phyloP scores from a whole-genome alignment of 495 filamentous ascomycete genomes.

The Penicillium samsonianum region DNA sequence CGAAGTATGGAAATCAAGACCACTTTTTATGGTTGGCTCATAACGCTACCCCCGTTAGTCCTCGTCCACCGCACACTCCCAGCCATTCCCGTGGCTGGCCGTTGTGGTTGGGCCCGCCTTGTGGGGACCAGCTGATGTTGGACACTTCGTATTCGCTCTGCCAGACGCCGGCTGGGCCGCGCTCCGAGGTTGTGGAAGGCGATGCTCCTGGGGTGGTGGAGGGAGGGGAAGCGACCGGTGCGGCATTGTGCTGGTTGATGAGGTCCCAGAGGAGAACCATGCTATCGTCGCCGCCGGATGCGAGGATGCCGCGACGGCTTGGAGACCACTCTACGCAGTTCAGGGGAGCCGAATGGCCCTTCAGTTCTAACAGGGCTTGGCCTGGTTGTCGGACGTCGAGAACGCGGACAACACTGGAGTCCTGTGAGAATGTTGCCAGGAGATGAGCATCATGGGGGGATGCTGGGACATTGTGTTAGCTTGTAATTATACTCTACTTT shows the following conservation, averaged over 20 bases:
- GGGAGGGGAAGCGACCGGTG: constrained; percentile 43
- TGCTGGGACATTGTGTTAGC: constrained; percentile 44
- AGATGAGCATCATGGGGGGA: constrained; percentile 96
- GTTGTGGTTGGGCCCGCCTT: constrained; percentile 59
- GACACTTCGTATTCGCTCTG: constrained; percentile 95
- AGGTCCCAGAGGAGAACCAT: constrained; percentile 94
- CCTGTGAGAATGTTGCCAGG: constrained; percentile 92
- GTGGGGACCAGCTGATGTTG: constrained; percentile 93
- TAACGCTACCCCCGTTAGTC: constrained; percentile 84
- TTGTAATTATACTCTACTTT: not conserved
- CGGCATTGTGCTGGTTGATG: constrained; percentile 63
- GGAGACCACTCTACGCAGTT: constrained; percentile 98
- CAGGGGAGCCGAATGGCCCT: constrained; percentile 82
- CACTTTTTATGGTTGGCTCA: constrained; percentile 26
- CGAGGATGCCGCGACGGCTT: constrained; percentile 78
- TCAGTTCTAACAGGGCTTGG: constrained; percentile 89
- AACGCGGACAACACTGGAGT: constrained; percentile 90
- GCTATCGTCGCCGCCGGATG: constrained; percentile 89
- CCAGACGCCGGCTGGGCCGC: constrained; percentile 82
- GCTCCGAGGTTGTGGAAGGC: constrained; percentile 38
- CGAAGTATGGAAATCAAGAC: not conserved
- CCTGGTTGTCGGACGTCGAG: constrained; percentile 96
- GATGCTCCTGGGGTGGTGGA: constrained; percentile 37
- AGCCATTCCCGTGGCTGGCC: constrained; percentile 88
- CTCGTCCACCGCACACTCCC: constrained; percentile 86